Conservation (phyloP, 225 moss, liverwort and hornwort species). For the Bryoerythrophyllum caledonicum region DNA sequence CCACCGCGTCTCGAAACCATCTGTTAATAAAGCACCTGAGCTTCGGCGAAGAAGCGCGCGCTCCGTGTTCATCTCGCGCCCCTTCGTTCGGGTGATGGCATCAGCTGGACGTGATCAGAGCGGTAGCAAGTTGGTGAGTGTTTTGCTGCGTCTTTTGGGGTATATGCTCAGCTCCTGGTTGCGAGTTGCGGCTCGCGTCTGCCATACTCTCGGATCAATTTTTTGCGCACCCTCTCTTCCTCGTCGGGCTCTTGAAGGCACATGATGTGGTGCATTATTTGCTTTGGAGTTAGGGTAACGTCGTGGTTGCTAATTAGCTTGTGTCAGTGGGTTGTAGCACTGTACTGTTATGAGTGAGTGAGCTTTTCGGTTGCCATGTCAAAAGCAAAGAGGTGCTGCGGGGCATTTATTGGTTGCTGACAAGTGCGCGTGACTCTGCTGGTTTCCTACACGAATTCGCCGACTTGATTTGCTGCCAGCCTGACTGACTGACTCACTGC, state of each 20-base stretch:
- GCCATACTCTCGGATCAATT: too few species aligned
- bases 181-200: neutral
- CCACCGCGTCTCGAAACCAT: too few species aligned
- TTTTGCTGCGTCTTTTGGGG: neutral
- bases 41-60: neutral
- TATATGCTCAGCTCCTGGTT: conserved; percentile 4
- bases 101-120: neutral
- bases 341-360: neutral
- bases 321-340: neutral
- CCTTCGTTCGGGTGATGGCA: too few species aligned
- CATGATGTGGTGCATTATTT: neutral
- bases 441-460: too few species aligned
- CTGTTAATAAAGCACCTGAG: neutral
- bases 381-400: too few species aligned
- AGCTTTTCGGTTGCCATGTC: neutral
- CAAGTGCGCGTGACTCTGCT: conserved; percentile 14
- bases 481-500: neutral
- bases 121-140: neutral
- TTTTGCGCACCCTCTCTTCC: too few species aligned
- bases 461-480: neutral
- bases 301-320: neutral
- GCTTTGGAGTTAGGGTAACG: neutral
- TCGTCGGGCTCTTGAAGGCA: too few species aligned
- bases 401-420: conserved; percentile 2
- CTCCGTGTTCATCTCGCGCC: neutral